Evolutionary conservation across 768 basidiomycete species (phyloP), one percentile per base, ranked within the genome.

Genomic region (Naganishia onofrii): DNA sequence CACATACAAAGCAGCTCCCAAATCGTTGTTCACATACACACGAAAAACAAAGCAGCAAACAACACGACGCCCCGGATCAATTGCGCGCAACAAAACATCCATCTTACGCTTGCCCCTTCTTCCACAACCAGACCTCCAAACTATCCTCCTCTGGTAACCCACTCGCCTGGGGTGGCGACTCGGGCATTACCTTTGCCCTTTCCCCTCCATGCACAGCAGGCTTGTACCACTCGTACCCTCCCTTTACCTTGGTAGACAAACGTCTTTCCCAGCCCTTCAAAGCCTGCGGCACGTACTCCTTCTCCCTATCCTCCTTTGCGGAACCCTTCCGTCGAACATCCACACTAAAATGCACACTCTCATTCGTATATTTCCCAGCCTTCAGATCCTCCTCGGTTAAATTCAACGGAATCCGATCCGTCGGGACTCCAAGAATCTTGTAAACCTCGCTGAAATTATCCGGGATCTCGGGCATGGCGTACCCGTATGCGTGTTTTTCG

Each of bases 331-430:
- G 66, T 36, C 66, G 46, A 12, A 31, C 23, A 17, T 31, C 21
- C 0, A 67, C 66, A 48, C 51, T 67, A 17, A 36, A 67, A n/a
- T 67, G 66, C 26, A 67, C 66, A 78, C 85, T 83, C 72, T 87
- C 87, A 60, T 84, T 85, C 0, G 82, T 84, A 21, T 85, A 81
- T 5, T 79, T 56, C 38, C 55, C 83, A 42, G 77, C 78, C 12
- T 80, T 77, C 31, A 83, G 82, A 15, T 83, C 81, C 7, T 83
- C 54, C 0, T 85, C 84, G 0, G 86, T 85, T 42, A 85, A 34
- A 74, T 86, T 86, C 69, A 87, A 76, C 52, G 83, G 76, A 73
- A 87, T 76, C 83, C 85, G 87, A 6, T 86, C 85, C 42, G 86
- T 84, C 0, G 80, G 51, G 7, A 3, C 15, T 17, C 52, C 66